phyloP scores from a whole-genome alignment of 176 grass and related monocot species.

The Carex cristatella region DNA sequence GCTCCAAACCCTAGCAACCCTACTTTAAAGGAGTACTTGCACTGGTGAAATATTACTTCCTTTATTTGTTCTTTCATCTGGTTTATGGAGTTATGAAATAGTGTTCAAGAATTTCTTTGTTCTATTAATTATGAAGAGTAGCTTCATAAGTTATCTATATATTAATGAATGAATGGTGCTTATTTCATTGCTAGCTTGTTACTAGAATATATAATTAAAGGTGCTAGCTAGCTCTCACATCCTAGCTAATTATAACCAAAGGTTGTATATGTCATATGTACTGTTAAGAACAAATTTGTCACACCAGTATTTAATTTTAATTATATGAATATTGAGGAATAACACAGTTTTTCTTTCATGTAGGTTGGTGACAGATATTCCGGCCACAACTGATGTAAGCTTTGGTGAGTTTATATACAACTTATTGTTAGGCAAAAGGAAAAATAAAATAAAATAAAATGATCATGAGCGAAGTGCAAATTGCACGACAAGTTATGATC shows the following conservation, averaged over 20 bases:
- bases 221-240: not conserved
- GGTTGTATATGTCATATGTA: not conserved
- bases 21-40: conserved; percentile 52
- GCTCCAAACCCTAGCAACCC: conserved; percentile 63
- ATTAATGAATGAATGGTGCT: not conserved
- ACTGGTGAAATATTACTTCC: conserved; percentile 33
- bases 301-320: not conserved
- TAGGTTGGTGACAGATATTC: conserved; percentile 68
- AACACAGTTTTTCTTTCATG: conserved; percentile 2
- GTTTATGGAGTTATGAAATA: not conserved
- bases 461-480: no score
- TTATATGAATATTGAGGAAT: not conserved
- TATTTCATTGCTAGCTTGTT: not conserved
- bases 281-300: not conserved
- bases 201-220: no score
- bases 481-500: no score
- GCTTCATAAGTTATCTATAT: not conserved
- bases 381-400: conserved; percentile 38
- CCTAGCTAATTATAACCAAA: not conserved
- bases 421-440: not conserved
- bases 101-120: not conserved
- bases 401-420: conserved; percentile 30
- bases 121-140: not conserved
- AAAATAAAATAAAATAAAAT: no score
- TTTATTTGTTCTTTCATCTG: not conserved